Conservation (phyloP, 495 filamentous ascomycete genomes). For the Amniculicola lignicola region DNA sequence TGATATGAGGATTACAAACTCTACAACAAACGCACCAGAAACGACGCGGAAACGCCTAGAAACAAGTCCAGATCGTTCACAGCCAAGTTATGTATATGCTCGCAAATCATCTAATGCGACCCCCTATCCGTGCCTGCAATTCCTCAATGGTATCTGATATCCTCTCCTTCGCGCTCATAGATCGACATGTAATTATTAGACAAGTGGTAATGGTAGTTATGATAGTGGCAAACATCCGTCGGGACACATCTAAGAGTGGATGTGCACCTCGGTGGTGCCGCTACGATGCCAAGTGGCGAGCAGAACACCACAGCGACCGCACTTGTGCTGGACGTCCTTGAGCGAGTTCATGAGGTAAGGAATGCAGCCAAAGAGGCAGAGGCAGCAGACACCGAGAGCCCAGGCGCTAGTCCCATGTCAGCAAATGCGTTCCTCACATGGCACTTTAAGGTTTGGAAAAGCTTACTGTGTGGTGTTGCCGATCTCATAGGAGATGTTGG, state of each 20-base stretch:
- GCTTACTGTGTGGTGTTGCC: conserved; percentile 54
- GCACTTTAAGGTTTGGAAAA: not conserved
- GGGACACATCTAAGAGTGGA: conserved; percentile 27
- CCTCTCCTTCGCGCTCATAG: too few relatives aligned
- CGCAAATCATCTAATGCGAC: too few relatives aligned
- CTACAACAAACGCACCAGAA: too few relatives aligned
- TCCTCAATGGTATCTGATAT: too few relatives aligned
- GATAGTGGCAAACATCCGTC: too few relatives aligned
- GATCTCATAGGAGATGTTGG: conserved; percentile 41
- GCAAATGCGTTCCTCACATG: not conserved
- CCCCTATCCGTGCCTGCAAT: too few relatives aligned
- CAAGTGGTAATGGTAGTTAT: too few relatives aligned
- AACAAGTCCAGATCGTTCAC: too few relatives aligned
- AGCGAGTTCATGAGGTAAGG: conserved; percentile 51
- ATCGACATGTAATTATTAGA: too few relatives aligned
- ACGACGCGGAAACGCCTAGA: too few relatives aligned
- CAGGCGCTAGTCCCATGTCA: conserved; percentile 44
- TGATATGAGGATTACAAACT: too few relatives aligned
- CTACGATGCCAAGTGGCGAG: conserved; percentile 55
- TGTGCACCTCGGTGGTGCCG: conserved; percentile 47
- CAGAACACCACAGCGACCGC: conserved; percentile 48
- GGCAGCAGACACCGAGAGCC: conserved; percentile 48
- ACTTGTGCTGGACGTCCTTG: conserved; percentile 54
- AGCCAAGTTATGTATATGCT: too few relatives aligned
- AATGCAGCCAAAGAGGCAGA: conserved; percentile 50